Conservation (phyloP, 768 basidiomycete genomes). For the Suillus cothurnatus region DNA sequence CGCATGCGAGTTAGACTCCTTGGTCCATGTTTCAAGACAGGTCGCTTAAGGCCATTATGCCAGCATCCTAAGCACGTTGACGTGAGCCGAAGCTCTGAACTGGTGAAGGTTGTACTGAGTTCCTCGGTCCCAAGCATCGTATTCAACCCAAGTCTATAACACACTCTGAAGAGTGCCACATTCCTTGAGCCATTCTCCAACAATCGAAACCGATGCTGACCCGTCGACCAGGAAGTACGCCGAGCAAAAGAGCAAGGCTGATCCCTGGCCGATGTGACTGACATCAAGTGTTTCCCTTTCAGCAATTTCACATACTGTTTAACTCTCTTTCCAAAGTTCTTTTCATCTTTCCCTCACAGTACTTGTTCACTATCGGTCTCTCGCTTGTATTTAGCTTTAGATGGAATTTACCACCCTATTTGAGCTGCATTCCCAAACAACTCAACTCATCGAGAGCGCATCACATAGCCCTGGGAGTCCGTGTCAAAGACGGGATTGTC, state of each 20-base stretch:
- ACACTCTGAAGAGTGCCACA: constrained; percentile 63
- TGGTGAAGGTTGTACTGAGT: constrained; percentile 57
- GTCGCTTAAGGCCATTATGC: constrained; percentile 79
- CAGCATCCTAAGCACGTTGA: constrained; percentile 69
- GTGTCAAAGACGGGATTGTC: constrained; percentile 67
- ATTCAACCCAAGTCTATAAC: constrained; percentile 64
- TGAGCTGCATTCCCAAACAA: constrained; percentile 87
- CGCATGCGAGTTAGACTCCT: constrained; percentile 84
- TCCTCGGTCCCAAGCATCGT: constrained; percentile 61
- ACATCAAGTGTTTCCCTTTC: constrained; percentile 78
- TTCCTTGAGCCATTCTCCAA: constrained; percentile 60
- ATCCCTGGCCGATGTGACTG: constrained; percentile 59
- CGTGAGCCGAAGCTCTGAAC: constrained; percentile 49
- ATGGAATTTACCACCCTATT: constrained; percentile 82
- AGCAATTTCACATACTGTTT: constrained; percentile 83
- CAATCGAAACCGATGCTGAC: constrained; percentile 69
- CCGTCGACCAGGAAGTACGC: constrained; percentile 57
- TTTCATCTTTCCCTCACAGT: constrained; percentile 84
- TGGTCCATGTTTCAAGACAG: constrained; percentile 87
- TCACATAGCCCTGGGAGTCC: constrained; percentile 65
- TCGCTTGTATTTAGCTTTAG: constrained; percentile 83
- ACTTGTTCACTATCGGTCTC: constrained; percentile 86
- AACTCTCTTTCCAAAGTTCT: constrained; percentile 81
- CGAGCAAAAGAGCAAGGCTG: constrained; percentile 52
- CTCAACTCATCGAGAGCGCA: constrained; percentile 78